phyloP scores from a whole-genome alignment of 305 asterid species.

The Solanum aculeatissimum region DNA sequence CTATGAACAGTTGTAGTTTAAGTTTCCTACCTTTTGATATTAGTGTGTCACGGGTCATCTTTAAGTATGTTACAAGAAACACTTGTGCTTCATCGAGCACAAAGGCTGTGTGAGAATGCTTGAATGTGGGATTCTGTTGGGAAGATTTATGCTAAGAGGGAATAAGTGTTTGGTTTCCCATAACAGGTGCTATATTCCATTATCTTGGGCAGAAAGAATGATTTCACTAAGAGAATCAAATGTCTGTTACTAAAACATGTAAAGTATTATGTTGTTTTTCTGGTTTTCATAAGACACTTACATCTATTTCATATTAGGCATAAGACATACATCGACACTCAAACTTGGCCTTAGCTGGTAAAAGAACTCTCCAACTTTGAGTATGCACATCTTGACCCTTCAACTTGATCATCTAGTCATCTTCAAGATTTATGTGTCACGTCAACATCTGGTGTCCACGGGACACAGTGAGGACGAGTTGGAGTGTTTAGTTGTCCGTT shows the following conservation, averaged over 20 bases:
- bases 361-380: not conserved
- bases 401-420: not conserved
- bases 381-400: not conserved
- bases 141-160: not conserved
- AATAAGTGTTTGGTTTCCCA: not conserved
- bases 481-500: not conserved
- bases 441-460: not conserved
- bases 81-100: not conserved
- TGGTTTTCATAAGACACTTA: not conserved
- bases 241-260: not conserved
- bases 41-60: not conserved
- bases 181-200: not conserved
- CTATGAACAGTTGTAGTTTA: not conserved
- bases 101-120: not conserved
- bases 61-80: not conserved
- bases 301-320: not conserved
- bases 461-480: not conserved
- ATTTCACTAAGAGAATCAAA: not conserved
- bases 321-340: not conserved
- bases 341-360: not conserved
- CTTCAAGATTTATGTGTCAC: not conserved
- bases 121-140: not conserved
- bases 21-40: not conserved
- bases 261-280: not conserved
- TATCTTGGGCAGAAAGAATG: not conserved